Evolutionary conservation across 2,329 filamentous ascomycete genomes (phyloP).

Genomic region (Claviceps fusiformis): DNA sequence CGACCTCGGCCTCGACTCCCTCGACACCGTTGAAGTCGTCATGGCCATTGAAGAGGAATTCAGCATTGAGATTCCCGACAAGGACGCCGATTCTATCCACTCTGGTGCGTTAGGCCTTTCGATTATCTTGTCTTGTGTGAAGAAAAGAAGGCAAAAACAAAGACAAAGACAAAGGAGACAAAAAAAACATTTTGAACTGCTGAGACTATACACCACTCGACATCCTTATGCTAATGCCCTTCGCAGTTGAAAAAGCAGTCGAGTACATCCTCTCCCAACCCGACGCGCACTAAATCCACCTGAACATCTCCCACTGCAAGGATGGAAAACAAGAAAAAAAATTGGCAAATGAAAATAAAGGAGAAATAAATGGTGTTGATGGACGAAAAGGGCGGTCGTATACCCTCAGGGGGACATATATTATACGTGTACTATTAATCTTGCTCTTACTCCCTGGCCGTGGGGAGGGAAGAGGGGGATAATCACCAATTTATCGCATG

Average conservation of each 20-base stretch:
- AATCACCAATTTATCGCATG: background rate
- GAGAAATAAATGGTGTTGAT: background rate
- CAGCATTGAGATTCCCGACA: constrained; percentile 95
- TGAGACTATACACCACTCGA: too few species aligned
- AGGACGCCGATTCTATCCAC: constrained; percentile 89
- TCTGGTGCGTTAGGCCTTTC: constrained; percentile 51
- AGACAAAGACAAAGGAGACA: too few species aligned
- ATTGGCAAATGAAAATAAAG: background rate
- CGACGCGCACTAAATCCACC: constrained; percentile 54
- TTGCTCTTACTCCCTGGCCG: background rate
- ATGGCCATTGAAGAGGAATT: constrained; percentile 97
- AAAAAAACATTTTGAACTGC: too few species aligned
- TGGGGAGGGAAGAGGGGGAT: background rate
- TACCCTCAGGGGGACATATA: background rate
- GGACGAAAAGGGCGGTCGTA: background rate
- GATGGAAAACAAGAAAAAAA: background rate
- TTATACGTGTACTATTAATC: constrained; percentile 4
- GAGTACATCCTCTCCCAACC: constrained; percentile 89
- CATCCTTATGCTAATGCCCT: constrained; percentile 2
- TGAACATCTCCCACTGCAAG: too few species aligned
- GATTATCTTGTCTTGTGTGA: background rate
- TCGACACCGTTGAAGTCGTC: constrained; percentile 98
- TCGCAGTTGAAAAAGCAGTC: constrained; percentile 84
- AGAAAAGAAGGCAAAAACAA: too few species aligned
- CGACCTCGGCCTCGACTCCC: constrained; percentile 89